Conservation (phyloP, 2,329 filamentous ascomycete species). For the Pseudonectria buxi region DNA sequence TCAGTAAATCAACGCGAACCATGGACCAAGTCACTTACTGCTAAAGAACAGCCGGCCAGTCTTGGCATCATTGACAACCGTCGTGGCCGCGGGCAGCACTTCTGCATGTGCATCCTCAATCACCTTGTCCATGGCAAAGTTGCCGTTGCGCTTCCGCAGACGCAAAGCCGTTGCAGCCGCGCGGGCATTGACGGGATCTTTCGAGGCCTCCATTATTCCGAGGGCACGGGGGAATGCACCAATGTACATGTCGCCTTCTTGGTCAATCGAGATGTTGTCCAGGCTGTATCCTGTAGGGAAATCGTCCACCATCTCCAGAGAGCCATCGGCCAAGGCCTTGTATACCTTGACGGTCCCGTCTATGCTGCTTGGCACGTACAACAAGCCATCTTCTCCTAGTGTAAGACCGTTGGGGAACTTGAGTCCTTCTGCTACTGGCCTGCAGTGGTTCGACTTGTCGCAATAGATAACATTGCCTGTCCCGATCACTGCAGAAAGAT, state of each 20-base stretch:
- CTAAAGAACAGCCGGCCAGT: slow-evolving; percentile 17
- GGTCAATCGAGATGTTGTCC: slow-evolving; percentile 17
- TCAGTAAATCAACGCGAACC: fast-evolving
- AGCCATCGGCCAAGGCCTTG: slow-evolving; percentile 1
- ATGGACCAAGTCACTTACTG: slow-evolving; percentile 16
- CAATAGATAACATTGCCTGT: slow-evolving; percentile 25
- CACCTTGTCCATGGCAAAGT: slow-evolving; percentile 14
- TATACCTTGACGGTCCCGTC: slow-evolving; percentile 14
- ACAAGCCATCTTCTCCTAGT: slow-evolving; percentile 14
- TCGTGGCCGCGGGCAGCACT: slow-evolving; percentile 14
- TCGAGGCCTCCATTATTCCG: slow-evolving; percentile 7
- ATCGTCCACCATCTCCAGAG: slow-evolving; percentile 8
- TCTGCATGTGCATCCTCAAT: slow-evolving; percentile 15
- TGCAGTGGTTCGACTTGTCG: slow-evolving; percentile 10
- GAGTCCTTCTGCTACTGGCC: slow-evolving; percentile 13
- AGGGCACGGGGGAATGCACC: slow-evolving; percentile 11
- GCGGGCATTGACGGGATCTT: slow-evolving; percentile 8
- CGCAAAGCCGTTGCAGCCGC: slow-evolving; percentile 8
- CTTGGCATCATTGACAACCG: slow-evolving; percentile 17
- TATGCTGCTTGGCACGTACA: slow-evolving; percentile 26
- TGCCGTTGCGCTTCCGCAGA: slow-evolving; percentile 1
- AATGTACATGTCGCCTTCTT: slow-evolving; percentile 13
- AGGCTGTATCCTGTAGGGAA: slow-evolving; percentile 7
- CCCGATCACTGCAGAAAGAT: slow-evolving; percentile 16
- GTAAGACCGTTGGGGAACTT: slow-evolving; percentile 27